A percentile compares a stretch with the other conserved stretches of the same genome.
Conservation (phyloP, 805 yeast species). For the Suhomyces pyralidae region DNA sequence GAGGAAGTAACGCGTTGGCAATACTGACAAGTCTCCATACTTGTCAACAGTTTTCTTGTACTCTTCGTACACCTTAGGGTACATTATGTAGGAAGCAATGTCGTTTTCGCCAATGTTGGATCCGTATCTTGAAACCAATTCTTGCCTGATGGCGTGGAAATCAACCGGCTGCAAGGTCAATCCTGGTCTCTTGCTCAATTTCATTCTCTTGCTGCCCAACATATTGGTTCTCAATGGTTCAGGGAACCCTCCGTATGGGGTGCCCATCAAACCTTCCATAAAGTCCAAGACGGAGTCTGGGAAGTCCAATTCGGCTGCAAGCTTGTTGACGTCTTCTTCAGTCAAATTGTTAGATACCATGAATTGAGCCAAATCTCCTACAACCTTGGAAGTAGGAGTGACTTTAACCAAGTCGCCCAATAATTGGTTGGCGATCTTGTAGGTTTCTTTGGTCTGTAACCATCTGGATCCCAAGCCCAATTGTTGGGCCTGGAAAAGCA, state of each 20-base stretch:
- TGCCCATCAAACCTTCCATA: conserved; percentile 99
- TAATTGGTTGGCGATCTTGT: conserved; percentile 83
- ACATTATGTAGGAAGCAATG: conserved; percentile 95
- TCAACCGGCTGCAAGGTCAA: conserved; percentile 83
- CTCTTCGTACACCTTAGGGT: conserved; percentile 94
- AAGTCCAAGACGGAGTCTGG: conserved; percentile 98
- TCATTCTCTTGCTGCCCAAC: conserved; percentile 87
- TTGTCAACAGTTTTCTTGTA: conserved; percentile 69
- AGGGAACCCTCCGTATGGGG: conserved; percentile 99
- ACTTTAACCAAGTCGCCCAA: conserved; percentile 98
- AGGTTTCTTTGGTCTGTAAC: conserved; percentile 93
- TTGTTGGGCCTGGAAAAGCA: conserved; percentile 98
- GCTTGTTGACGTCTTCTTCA: conserved; percentile 78
- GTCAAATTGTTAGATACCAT: conserved; percentile 94
- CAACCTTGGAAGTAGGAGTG: conserved; percentile 99
- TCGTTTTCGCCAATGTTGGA: conserved; percentile 72
- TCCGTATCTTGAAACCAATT: conserved; percentile 74
- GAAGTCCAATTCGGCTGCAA: conserved; percentile 92
- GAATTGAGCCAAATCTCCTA: conserved; percentile 99
- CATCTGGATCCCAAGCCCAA: conserved; percentile 96
- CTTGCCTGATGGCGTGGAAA: conserved; percentile 66
- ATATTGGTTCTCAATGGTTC: conserved; percentile 95
- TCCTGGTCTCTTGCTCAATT: conserved; percentile 89
- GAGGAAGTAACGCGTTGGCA: conserved; percentile 89
- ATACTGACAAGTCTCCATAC: conserved; percentile 89